phyloP scores from a whole-genome alignment of 345 rosid genomes.

The Rhodamnia rubescens region DNA sequence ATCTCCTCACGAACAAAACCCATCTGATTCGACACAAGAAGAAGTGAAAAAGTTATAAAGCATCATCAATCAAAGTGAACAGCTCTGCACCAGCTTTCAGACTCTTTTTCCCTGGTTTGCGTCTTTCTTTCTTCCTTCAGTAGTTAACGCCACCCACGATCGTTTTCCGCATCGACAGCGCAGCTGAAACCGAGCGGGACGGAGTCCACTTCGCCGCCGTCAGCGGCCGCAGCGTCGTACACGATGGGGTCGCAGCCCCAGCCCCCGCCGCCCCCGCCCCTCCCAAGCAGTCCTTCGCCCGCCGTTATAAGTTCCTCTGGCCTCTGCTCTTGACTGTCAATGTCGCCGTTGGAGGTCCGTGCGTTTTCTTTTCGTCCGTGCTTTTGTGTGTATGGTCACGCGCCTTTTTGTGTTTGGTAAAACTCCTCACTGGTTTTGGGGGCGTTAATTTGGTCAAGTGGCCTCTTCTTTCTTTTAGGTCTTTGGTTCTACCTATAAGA shows the following conservation, averaged over 20 bases:
- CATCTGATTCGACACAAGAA: not conserved
- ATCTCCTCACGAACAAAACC: not conserved
- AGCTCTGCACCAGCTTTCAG: not conserved
- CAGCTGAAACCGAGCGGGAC: slow-evolving; percentile 30
- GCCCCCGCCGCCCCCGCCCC: slow-evolving; percentile 46
- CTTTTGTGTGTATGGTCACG: not conserved
- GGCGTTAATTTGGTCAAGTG: not conserved
- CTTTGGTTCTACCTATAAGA: not conserved
- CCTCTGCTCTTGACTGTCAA: slow-evolving; percentile 74
- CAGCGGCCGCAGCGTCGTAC: slow-evolving; percentile 39
- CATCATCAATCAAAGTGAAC: not conserved
- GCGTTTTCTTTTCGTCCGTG: not conserved
- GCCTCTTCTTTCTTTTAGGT: too few species aligned
- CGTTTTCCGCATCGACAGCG: slow-evolving; percentile 17
- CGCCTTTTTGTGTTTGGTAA: not conserved
- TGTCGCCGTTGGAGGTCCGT: slow-evolving; percentile 66
- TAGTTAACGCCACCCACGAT: not conserved
- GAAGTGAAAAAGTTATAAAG: not conserved
- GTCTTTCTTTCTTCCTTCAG: not conserved
- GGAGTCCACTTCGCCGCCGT: slow-evolving; percentile 15
- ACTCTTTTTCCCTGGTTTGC: not conserved
- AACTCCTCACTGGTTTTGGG: not conserved
- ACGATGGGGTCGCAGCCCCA: slow-evolving; percentile 41
- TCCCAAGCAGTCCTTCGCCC: slow-evolving; percentile 65
- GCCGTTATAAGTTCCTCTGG: slow-evolving; percentile 77